Percentiles rank a stretch among this genome's conserved stretches.
Conservation (phyloP, 768 basidiomycete species). For the Boletellus sp. region DNA sequence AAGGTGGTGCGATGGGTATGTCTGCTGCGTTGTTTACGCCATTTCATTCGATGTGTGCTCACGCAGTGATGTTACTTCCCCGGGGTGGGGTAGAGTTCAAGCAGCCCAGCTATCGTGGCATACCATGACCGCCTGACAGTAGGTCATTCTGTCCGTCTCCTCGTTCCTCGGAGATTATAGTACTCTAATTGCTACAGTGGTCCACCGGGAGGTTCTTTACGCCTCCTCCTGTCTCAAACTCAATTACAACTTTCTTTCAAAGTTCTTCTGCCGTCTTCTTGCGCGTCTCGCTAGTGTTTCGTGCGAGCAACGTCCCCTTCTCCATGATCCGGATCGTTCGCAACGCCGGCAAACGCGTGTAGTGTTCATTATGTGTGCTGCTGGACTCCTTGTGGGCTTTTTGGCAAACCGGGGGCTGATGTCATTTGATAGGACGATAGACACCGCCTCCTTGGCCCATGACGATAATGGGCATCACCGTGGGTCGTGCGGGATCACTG, state of each 20-base stretch:
- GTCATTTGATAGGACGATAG: conserved; percentile 17
- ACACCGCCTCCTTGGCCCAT: conserved; percentile 12
- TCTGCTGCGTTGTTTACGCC: conserved; percentile 19
- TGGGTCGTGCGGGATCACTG: conserved; percentile 6
- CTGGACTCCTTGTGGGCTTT: conserved; percentile 13
- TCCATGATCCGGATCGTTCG: conserved; percentile 6
- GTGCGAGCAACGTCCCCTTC: conserved; percentile 1
- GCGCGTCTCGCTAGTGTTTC: conserved; percentile 2
- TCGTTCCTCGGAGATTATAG: conserved; percentile 30
- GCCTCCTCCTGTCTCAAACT: conserved; percentile 4
- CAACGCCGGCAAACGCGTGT: conserved; percentile 12
- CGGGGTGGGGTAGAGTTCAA: conserved; percentile 7
- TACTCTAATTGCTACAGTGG: conserved; percentile 7
- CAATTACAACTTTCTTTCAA: conserved; percentile 8
- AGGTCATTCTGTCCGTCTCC: conserved; percentile 13
- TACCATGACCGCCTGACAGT: conserved; percentile 5
- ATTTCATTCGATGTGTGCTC: conserved; percentile 22
- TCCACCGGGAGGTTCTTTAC: conserved; percentile 12
- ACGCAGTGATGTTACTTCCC: conserved; percentile 11
- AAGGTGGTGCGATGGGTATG: conserved; percentile 20
- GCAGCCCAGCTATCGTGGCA: conserved; percentile 6
- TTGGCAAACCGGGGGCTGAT: conserved; percentile 16
- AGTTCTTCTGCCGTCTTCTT: conserved; percentile 9
- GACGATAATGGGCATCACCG: conserved; percentile 6
- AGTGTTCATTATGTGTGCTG: conserved; percentile 14